Conservation (phyloP, 2,329 filamentous ascomycete species). For the Hypoxylon sp. region DNA sequence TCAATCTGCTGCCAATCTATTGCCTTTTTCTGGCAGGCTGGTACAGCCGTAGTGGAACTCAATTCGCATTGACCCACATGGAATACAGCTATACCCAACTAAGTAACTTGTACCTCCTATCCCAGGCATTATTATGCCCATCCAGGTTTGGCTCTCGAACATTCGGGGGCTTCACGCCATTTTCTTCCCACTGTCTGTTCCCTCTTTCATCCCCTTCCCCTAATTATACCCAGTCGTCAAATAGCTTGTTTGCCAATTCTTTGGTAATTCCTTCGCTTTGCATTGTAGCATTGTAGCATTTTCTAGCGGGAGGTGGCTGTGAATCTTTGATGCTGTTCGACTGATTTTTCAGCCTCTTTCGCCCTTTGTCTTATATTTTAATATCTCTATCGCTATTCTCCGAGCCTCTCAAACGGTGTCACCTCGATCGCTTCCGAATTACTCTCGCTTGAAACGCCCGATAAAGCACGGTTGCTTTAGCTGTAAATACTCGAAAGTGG, state of each 20-base stretch:
- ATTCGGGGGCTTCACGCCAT: conserved; percentile 30
- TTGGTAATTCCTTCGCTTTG: conserved; percentile 39
- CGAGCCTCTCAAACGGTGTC: conserved; percentile 24
- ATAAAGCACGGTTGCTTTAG: conserved; percentile 35
- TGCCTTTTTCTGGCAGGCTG: conserved; percentile 23
- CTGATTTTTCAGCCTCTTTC: conserved; percentile 21
- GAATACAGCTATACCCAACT: conserved; percentile 27
- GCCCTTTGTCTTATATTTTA: conserved; percentile 36
- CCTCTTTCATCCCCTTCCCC: conserved; percentile 8
- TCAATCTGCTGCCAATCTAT: conserved; percentile 28
- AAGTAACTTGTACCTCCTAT: conserved; percentile 14
- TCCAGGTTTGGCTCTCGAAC: conserved; percentile 24
- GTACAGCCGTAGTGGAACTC: conserved; percentile 26
- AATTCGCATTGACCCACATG: conserved; percentile 33
- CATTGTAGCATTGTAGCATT: conserved; percentile 32
- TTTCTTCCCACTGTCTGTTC: conserved; percentile 17
- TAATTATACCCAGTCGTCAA: conserved; percentile 2
- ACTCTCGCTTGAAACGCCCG: conserved; percentile 41
- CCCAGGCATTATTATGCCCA: conserved; percentile 3
- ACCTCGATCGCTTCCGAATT: conserved; percentile 36
- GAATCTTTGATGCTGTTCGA: conserved; percentile 32
- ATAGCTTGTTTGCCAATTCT: conserved; percentile 23
- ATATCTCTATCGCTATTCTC: conserved; percentile 38
- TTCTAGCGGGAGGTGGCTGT: conserved; percentile 39
- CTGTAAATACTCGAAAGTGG: conserved; percentile 32